Conservation (phyloP, 1,284 basidiomycete species). For the Ceraceosorus guamensis region DNA sequence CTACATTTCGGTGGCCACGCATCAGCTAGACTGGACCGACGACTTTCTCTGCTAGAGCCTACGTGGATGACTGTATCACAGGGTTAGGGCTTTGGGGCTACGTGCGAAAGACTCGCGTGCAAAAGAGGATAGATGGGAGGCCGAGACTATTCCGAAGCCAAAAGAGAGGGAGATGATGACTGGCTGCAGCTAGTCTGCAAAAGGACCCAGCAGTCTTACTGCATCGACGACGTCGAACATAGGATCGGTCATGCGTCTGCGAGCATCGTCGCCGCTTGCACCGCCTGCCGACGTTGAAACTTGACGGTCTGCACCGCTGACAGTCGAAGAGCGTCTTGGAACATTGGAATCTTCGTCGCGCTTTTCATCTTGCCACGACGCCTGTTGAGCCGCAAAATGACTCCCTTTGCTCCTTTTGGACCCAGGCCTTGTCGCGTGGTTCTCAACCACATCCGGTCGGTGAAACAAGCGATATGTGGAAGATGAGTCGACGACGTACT, state of each 20-base stretch:
- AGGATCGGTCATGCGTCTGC: constrained; percentile 25
- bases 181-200: constrained; percentile 16
- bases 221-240: constrained; percentile 45
- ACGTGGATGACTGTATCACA: no score
- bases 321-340: constrained; percentile 3
- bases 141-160: no score
- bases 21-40: no score
- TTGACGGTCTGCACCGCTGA: constrained; percentile 9
- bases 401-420: constrained; percentile 8
- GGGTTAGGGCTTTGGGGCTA: no score
- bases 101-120: no score
- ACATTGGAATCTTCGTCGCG: no score
- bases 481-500: constrained; percentile 38
- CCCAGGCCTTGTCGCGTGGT: constrained; percentile 6
- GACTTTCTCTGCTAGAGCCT: no score
- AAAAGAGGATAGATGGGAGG: no score
- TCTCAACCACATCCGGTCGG: constrained; percentile 26
- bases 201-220: constrained; percentile 28
- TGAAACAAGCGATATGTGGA: constrained; percentile 38
- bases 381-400: constrained; percentile 10
- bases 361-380: not conserved
- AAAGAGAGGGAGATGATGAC: no score
- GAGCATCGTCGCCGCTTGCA: constrained; percentile 15
- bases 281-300: constrained; percentile 20
- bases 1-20: no score